phyloP scores from a whole-genome alignment of 345 rosid species.

The Cochlearia excelsa region DNA sequence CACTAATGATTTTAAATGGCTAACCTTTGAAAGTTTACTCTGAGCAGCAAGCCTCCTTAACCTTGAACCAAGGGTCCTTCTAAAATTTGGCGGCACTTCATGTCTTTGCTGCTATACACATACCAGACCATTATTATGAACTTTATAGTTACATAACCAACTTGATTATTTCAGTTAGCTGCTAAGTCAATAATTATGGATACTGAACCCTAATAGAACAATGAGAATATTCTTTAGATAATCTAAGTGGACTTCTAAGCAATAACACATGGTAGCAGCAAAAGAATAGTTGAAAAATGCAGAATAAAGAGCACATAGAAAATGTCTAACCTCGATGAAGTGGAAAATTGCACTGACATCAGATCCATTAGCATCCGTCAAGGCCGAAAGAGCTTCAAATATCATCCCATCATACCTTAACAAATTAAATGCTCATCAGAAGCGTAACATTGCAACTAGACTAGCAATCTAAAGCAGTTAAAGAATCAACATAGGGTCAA shows the following conservation, averaged over 20 bases:
- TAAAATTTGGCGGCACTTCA: conserved; percentile 58
- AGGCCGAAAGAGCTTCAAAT: conserved; percentile 69
- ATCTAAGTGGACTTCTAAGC: conserved; percentile 11
- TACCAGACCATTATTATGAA: conserved; percentile 14
- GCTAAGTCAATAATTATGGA: conserved; percentile 4
- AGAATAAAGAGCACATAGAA: conserved; percentile 5
- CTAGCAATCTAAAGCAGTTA: conserved; percentile 13
- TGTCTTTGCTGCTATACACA: conserved; percentile 53
- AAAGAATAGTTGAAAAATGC: not conserved
- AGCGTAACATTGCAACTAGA: conserved; percentile 5
- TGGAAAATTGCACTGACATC: conserved; percentile 52
- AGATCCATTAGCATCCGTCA: conserved; percentile 50
- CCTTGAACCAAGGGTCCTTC: conserved; percentile 58
- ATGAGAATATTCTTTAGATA: not conserved
- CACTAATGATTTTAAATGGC: conserved; percentile 31
- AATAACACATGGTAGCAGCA: not conserved
- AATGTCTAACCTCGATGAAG: conserved; percentile 61
- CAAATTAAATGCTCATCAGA: conserved; percentile 16
- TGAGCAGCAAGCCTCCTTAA: conserved; percentile 71
- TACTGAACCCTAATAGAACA: conserved; percentile 14
- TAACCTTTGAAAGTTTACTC: conserved; percentile 72
- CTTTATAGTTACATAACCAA: not conserved
- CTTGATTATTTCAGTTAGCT: conserved; percentile 14
- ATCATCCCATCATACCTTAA: conserved; percentile 61
- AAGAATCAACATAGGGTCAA: conserved; percentile 29